Evolutionary conservation across 352 stramenopile species (phyloP).

Genomic region (Phytophthora sojae): DNA sequence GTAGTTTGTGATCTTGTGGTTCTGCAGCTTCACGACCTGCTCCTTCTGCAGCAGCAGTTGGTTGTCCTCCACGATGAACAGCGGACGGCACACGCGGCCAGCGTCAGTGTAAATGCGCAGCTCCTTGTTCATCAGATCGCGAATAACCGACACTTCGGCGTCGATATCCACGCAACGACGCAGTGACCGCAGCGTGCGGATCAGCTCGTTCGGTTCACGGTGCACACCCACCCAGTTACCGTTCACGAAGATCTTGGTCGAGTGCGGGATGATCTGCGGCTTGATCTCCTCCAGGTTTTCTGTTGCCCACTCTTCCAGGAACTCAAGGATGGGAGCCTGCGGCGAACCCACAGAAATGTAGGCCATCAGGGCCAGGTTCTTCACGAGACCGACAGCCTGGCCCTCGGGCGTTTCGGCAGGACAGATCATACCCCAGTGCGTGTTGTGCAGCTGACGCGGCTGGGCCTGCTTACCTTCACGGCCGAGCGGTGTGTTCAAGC

Average conservation of each 20-base stretch:
- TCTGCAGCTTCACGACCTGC: conserved; percentile 96
- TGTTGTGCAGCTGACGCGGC: conserved; percentile 99
- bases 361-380: conserved; percentile 99
- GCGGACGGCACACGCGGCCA: conserved; percentile 97
- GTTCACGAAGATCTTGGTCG: conserved; percentile 99
- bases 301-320: conserved; percentile 98
- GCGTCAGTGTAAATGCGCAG: conserved; percentile 99
- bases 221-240: conserved; percentile 99
- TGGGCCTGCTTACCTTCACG: conserved; percentile 99
- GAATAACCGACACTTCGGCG: conserved; percentile 98
- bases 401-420: conserved; percentile 96
- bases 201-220: conserved; percentile 96
- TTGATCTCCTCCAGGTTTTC: conserved; percentile 98
- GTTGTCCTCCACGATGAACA: conserved; percentile 99
- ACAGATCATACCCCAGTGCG: conserved; percentile 99
- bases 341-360: conserved; percentile 97
- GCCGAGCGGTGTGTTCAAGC: conserved; percentile 99
- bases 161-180: conserved; percentile 98
- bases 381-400: conserved; percentile 95
- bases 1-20: conserved; percentile 92
- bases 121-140: conserved; percentile 98
- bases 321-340: conserved; percentile 97
- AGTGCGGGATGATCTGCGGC: conserved; percentile 97
- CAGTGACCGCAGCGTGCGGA: conserved; percentile 95
- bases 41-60: conserved; percentile 96